Percentiles rank a stretch among this genome's conserved stretches.
These are phyloP conservation scores for Gentiana straminea DNA, from an alignment of 257 asterid species.

Conservation along the genomic window DNA sequence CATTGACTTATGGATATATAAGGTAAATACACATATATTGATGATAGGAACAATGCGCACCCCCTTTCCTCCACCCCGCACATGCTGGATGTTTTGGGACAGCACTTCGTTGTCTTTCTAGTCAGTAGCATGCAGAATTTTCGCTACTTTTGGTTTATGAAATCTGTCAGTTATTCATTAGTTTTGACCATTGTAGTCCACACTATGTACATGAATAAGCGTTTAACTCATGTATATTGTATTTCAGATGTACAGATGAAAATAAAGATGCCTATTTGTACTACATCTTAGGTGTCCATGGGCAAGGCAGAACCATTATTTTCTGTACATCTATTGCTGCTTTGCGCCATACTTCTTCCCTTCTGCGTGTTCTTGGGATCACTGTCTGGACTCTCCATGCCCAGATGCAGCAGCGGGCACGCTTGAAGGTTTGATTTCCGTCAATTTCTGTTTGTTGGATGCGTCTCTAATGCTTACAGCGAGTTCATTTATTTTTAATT, in stretches of 20 bases:
- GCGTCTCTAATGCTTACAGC: too few relatives aligned
- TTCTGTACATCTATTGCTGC: constrained; percentile 97
- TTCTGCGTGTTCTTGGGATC: constrained; percentile 55
- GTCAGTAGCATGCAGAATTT: too few relatives aligned
- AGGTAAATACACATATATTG: too few relatives aligned
- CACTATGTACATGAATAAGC: too few relatives aligned
- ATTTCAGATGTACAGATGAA: constrained; percentile 80
- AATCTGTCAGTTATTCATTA: too few relatives aligned
- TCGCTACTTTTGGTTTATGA: too few relatives aligned
- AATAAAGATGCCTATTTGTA: constrained; percentile 92
- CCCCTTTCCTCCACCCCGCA: too few relatives aligned
- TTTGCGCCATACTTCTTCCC: constrained; percentile 74
- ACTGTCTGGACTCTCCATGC: constrained; percentile 80
- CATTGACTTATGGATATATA: too few relatives aligned
- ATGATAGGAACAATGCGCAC: too few relatives aligned
- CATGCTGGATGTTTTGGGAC: too few relatives aligned
- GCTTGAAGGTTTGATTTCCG: constrained; percentile 51
- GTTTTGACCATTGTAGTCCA: too few relatives aligned
- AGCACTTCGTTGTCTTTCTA: too few relatives aligned
- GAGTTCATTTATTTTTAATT: constrained; percentile 2
- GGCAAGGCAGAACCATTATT: constrained; percentile 85
- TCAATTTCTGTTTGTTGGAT: neutral
- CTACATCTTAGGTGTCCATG: constrained; percentile 74
- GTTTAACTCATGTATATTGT: constrained; percentile 11
- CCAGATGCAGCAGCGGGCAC: constrained; percentile 98